Percentiles rank a stretch among this genome's conserved stretches.
phyloP scores from a whole-genome alignment of 345 rosid genomes.

The Melaleuca quinquenervia region DNA sequence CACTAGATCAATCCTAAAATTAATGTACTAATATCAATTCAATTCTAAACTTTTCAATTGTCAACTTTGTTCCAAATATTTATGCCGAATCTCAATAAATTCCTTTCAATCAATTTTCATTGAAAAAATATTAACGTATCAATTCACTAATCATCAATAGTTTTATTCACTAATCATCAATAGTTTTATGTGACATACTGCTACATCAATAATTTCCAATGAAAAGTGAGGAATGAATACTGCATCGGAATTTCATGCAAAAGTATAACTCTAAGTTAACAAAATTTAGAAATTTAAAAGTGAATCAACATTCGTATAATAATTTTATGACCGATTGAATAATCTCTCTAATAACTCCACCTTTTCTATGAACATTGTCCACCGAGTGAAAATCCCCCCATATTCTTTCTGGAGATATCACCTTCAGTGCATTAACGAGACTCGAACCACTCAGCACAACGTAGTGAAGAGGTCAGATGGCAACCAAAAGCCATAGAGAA shows the following conservation, averaged over 20 bases:
- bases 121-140: neutral
- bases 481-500: neutral
- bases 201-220: neutral
- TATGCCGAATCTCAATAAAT: neutral
- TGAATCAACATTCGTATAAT: accelerated
- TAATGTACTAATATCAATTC: too few relatives aligned
- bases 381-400: neutral
- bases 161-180: accelerated
- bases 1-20: too few relatives aligned
- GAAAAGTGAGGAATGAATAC: neutral
- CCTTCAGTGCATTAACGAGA: neutral
- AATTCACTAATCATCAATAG: accelerated
- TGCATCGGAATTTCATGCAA: neutral
- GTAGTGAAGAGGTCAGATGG: neutral
- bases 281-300: neutral
- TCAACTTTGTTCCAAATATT: neutral
- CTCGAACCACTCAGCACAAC: neutral
- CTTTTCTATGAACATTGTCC: neutral
- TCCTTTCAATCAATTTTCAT: neutral
- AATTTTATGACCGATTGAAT: accelerated
- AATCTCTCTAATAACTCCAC: neutral
- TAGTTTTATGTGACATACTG: neutral
- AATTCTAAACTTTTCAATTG: neutral
- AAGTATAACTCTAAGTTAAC: too few relatives aligned
- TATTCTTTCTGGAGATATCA: neutral